Conservation (phyloP, 768 basidiomycete genomes). For the Strobilomyces echinocephalus region DNA sequence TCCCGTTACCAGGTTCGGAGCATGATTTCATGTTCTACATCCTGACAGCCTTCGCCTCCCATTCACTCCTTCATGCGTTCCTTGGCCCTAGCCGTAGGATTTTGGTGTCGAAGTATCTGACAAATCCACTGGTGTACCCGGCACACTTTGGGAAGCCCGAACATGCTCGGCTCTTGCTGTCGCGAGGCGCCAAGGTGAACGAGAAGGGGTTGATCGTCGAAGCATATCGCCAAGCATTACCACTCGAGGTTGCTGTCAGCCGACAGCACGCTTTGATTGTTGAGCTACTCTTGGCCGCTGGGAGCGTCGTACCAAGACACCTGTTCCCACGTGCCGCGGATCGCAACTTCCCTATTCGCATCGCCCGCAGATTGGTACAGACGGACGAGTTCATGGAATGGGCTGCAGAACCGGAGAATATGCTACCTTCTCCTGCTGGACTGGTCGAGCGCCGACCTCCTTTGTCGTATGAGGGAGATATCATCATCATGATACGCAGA, state of each 20-base stretch:
- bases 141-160: slow-evolving; percentile 5
- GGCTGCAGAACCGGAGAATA: slow-evolving; percentile 1
- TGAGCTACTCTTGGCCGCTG: neutral
- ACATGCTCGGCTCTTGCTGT: slow-evolving; percentile 1
- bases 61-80: neutral
- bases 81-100: neutral
- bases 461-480: slow-evolving; percentile 2
- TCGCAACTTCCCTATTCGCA: slow-evolving; percentile 2
- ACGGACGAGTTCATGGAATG: slow-evolving; percentile 8
- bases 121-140: slow-evolving; percentile 11
- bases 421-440: neutral
- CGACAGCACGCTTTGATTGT: slow-evolving; percentile 2
- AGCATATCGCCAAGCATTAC: neutral
- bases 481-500: slow-evolving; percentile 8
- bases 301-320: slow-evolving; percentile 1
- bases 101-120: neutral
- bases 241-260: slow-evolving; percentile 7
- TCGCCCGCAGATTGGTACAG: slow-evolving; percentile 4
- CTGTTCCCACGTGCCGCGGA: neutral
- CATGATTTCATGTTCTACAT: slow-evolving; percentile 10
- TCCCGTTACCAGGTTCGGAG: neutral
- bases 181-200: slow-evolving; percentile 1
- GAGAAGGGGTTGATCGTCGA: slow-evolving; percentile 3
- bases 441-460: slow-evolving; percentile 3
- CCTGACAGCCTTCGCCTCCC: slow-evolving; percentile 4